These are phyloP conservation scores for Isabelozyma rhagii DNA, from an alignment of 805 yeast species.

Conservation along the genomic window DNA sequence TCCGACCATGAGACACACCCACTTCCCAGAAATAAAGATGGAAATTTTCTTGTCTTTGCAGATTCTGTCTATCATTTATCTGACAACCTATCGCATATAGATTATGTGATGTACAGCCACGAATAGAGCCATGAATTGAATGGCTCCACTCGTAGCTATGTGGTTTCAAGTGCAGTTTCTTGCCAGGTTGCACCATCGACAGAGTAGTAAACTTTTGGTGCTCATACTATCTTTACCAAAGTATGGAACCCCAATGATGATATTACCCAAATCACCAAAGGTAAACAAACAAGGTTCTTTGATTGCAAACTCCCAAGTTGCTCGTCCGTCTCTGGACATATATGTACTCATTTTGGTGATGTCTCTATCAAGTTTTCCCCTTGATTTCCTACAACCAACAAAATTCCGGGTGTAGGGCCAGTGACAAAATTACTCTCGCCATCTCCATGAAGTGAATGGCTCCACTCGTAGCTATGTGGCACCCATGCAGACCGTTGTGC, in stretches of 20 bases:
- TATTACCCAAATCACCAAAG: slow-evolving; percentile 77
- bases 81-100: too few species aligned
- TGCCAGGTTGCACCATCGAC: slow-evolving; percentile 71
- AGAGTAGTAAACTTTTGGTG: slow-evolving; percentile 46
- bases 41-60: too few species aligned
- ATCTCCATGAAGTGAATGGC: slow-evolving; percentile 9
- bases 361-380: slow-evolving; percentile 21
- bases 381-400: slow-evolving; percentile 28
- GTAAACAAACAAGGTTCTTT: slow-evolving; percentile 52
- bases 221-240: slow-evolving; percentile 20
- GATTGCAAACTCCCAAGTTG: slow-evolving; percentile 59
- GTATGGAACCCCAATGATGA: slow-evolving; percentile 59
- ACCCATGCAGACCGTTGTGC: too few species aligned
- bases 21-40: too few species aligned
- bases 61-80: too few species aligned
- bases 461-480: too few species aligned
- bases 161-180: slow-evolving; percentile 42
- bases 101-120: too few species aligned
- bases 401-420: slow-evolving; percentile 54
- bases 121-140: too few species aligned
- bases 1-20: too few species aligned
- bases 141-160: too few species aligned
- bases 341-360: slow-evolving; percentile 41
- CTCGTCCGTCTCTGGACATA: slow-evolving; percentile 74
- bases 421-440: slow-evolving; percentile 43